These are phyloP conservation scores for Ceratopteris richardii DNA, from an alignment of 75 land plant genomes.

Conservation along the genomic window DNA sequence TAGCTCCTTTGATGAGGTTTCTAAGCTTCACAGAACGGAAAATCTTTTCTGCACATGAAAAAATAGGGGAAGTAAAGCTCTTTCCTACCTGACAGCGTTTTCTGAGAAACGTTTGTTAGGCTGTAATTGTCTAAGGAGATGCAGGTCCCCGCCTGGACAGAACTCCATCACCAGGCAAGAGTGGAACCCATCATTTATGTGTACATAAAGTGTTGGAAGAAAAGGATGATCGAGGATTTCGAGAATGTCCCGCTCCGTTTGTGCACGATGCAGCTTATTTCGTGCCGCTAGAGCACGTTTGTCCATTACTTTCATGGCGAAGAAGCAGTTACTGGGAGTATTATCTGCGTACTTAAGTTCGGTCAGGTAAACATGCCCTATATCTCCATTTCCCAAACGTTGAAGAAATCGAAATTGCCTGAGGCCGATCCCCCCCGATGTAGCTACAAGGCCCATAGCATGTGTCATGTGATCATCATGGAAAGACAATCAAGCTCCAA, in stretches of 20 bases:
- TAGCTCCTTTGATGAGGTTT: too few relatives aligned
- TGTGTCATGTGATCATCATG: too few relatives aligned
- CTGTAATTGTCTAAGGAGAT: conserved; percentile 61
- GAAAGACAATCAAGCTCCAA: too few relatives aligned
- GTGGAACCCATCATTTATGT: conserved; percentile 34
- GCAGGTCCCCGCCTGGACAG: conserved; percentile 82
- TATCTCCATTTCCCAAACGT: conserved; percentile 70
- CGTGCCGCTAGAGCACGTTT: conserved; percentile 41
- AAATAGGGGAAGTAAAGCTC: neutral
- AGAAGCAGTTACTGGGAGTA: conserved; percentile 16
- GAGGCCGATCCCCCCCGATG: conserved; percentile 13
- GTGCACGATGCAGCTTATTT: conserved; percentile 45
- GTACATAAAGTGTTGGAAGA: conserved; percentile 54
- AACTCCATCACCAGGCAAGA: conserved; percentile 61
- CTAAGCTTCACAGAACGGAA: too few relatives aligned
- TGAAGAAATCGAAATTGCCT: conserved; percentile 45
- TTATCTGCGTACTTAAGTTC: conserved; percentile 36
- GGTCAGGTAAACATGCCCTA: conserved; percentile 64
- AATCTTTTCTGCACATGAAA: too few relatives aligned
- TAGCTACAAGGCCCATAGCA: too few relatives aligned
- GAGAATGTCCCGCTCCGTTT: conserved; percentile 57
- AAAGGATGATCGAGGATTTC: conserved; percentile 63
- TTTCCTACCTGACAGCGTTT: conserved; percentile 43
- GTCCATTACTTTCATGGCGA: conserved; percentile 81
- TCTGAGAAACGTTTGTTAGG: conserved; percentile 45